A percentile compares a stretch with the other conserved stretches of the same genome.
Conservation (phyloP, 352 stramenopile genomes). For the Labyrinthula sp. region DNA sequence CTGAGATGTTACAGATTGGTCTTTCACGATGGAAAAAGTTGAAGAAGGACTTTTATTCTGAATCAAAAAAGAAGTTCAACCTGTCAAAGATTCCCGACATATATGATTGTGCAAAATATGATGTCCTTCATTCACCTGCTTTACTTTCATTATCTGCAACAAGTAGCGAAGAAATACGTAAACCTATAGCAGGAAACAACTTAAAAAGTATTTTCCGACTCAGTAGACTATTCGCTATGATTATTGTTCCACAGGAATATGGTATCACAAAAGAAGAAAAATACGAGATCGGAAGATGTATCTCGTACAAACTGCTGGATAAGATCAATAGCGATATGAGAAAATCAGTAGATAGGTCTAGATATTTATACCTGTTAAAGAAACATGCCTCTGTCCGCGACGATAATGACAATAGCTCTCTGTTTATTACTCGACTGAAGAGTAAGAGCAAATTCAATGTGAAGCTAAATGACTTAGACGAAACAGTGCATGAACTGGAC, state of each 20-base stretch:
- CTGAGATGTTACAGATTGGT: slow-evolving; percentile 30
- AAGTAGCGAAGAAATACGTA: too few species aligned
- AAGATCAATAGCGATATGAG: slow-evolving; percentile 76
- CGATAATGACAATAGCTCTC: too few species aligned
- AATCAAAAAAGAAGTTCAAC: slow-evolving; percentile 47
- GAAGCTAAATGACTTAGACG: slow-evolving; percentile 19
- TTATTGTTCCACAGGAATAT: slow-evolving; percentile 91
- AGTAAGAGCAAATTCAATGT: background rate
- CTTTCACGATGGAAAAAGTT: slow-evolving; percentile 65
- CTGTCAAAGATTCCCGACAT: slow-evolving; percentile 75
- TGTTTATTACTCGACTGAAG: too few species aligned
- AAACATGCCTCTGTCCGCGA: too few species aligned
- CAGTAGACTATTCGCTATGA: slow-evolving; percentile 41
- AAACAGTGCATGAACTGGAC: slow-evolving; percentile 61
- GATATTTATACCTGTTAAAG: too few species aligned
- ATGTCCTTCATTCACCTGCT: slow-evolving; percentile 87
- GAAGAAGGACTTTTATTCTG: slow-evolving; percentile 75
- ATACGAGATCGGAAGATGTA: slow-evolving; percentile 74
- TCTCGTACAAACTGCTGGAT: slow-evolving; percentile 81
- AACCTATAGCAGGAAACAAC: slow-evolving; percentile 12
- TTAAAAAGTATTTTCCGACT: slow-evolving; percentile 19
- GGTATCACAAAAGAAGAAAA: slow-evolving; percentile 63
- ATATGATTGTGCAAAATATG: slow-evolving; percentile 91
- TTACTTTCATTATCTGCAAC: too few species aligned
- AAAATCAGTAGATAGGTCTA: slow-evolving; percentile 24